Percentiles rank a stretch among this genome's conserved stretches.
These are phyloP conservation scores for Colletotrichum euphorbiae DNA, from an alignment of 2,329 filamentous ascomycete genomes.

Conservation along the genomic window DNA sequence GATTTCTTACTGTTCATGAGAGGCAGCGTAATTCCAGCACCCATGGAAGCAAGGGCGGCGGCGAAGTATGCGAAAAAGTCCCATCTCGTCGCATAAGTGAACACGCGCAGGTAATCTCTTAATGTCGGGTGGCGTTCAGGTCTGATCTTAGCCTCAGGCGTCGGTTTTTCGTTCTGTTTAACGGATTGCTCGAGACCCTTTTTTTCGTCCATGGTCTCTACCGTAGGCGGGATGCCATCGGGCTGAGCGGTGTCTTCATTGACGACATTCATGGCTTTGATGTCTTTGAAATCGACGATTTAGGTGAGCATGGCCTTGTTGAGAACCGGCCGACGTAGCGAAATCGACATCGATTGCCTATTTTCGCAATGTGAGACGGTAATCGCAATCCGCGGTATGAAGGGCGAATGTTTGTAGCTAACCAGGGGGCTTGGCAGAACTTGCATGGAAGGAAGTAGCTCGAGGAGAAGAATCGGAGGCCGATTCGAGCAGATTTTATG, in stretches of 20 bases:
- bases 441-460: background rate
- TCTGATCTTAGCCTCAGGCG: slow-evolving; percentile 49
- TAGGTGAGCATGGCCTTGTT: background rate
- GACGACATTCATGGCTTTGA: background rate
- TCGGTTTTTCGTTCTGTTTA: slow-evolving; percentile 45
- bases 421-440: too few species aligned
- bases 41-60: slow-evolving; percentile 61
- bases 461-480: background rate
- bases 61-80: slow-evolving; percentile 61
- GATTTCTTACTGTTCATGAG: slow-evolving; percentile 66
- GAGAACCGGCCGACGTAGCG: background rate
- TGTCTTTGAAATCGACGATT: background rate
- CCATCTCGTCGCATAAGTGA: slow-evolving; percentile 65
- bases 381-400: background rate
- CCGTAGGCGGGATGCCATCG: slow-evolving; percentile 4
- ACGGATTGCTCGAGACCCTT: background rate
- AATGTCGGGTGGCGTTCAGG: slow-evolving; percentile 59
- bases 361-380: background rate
- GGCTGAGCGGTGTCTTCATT: slow-evolving; percentile 2
- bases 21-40: slow-evolving; percentile 66
- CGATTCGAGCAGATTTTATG: background rate
- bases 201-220: slow-evolving; percentile 19
- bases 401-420: background rate
- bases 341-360: background rate
- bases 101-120: slow-evolving; percentile 63